Base-by-base conservation (phyloP, 108 stramenopile genomes). In the Pseudonitzschia multiseries region DNA sequence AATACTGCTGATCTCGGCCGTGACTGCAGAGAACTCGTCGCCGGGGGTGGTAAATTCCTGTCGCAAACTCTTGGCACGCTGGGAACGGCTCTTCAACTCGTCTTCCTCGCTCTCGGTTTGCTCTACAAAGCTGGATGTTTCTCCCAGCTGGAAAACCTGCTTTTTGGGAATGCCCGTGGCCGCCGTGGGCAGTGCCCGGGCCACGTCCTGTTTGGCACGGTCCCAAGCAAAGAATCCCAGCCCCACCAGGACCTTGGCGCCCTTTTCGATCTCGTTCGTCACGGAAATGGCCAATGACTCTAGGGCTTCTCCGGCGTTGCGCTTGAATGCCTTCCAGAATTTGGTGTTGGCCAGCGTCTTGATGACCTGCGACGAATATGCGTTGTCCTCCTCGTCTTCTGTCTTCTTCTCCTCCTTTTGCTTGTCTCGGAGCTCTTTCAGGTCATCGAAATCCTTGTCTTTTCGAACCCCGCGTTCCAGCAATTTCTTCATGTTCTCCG, bases 151-250 rank as follows among this genome's bases (percentile, higher is more conserved):
- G 22, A 60, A 50, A 22, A 67, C 44, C 59, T 81, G 46, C 27
- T 71, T 51, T 32, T 78, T 81, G 32, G 68, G 70, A 21, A 62
- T n/a, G 17, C 70, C 66, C 5, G 83, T 67, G 4, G 78, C 83
- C 13, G 82, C 79, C 3, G 86, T 86, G 0, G 93, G 93, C 28
- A 93, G 70, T 14, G 93, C 93, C 27, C 93, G 84, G 32, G 57
- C 77, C 17, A 90, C 81, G 70, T 93, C 93, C 24, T 81, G 83
- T 18, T 81, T 72, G 36, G 85, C 87, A 12, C 93, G 85, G 15
- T 93, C 90, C 73, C 84, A 83, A 6, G 88, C 76, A 77, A 93
- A 91, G 12, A 93, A 29, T 2, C 93, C 93, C 24, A 93, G 62
- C 6, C 89, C 76, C 9, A 84, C 86, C 57, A 92, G 56, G 0